Base-by-base conservation (phyloP, 2,329 filamentous ascomycete genomes). In the Raffaelea deltoideospora region DNA sequence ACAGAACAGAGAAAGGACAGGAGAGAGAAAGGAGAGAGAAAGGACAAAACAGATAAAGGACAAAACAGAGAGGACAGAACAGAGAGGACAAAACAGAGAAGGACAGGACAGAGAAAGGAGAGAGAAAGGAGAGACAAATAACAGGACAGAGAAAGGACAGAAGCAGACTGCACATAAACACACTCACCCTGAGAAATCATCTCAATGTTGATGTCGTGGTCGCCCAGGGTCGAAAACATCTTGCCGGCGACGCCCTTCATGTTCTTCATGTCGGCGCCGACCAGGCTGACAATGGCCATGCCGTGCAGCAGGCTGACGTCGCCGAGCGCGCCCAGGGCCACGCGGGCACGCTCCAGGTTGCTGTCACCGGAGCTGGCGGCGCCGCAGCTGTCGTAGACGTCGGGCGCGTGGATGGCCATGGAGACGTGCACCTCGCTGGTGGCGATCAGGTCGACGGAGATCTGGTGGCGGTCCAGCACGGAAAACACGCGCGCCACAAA, bases 401-500 rank as follows among this genome's bases (percentile, higher is more conserved):
- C 76, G 36, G 86, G 81, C 0, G 81, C 81, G 57, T 96, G 88
- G 43, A 98, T 76, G 9, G 92, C 90, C 76, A 98, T 87, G 37
- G 87, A 95, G 19, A 98, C 87, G 54, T 98, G 90, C 11, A 96
- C 90, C 63, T 98, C 90, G 42, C 79, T 87, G 3, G 86, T 94
- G 33, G 88, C 94, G 54, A 98, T 96, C 45, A 98, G 72, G 55
- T 98, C 90, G 33, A 98, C 90, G 0, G 84, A 92, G 41, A 98
- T 72, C 47, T 79, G 74, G 64, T 86, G 79, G 49, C 75, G 76
- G 58, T 96, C 83, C 31, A 98, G 70, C 41, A 93, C 90, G 41
- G 76, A 79, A 56, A 98, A 98, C 15, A 98, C 90, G 42, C 79
- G 79, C 34, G 87, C 88, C 50, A 98, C 81, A 61, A 98, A 98